Evolutionary conservation across 176 grass and related monocot genomes (phyloP).

Genomic region (Eragrostis curvula): DNA sequence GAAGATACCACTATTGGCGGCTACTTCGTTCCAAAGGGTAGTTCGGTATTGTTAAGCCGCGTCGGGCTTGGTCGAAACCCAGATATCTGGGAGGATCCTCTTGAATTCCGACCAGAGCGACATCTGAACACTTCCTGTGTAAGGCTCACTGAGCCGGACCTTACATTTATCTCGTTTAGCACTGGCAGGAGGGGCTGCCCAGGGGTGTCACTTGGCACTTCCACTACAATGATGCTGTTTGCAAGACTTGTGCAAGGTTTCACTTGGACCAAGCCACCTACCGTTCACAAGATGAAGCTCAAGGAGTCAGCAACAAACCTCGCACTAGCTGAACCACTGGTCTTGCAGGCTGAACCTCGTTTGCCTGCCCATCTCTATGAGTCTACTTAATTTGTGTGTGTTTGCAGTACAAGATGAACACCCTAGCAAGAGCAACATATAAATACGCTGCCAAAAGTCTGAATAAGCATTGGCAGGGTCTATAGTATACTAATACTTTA

Average conservation of each 20-base stretch:
- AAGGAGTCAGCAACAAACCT: conserved; percentile 26
- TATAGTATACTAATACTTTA: no score
- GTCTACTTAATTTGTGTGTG: no score
- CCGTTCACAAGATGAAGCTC: background rate
- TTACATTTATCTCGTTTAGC: conserved; percentile 45
- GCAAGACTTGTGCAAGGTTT: conserved; percentile 55
- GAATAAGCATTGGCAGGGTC: no score
- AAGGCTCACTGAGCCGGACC: conserved; percentile 26
- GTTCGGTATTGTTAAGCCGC: conserved; percentile 18
- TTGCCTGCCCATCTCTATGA: background rate
- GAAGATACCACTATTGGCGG: background rate
- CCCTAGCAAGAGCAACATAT: no score
- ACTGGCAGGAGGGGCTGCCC: conserved; percentile 40
- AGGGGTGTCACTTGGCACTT: conserved; percentile 10
- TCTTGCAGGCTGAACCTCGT: conserved; percentile 14
- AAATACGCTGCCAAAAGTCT: no score
- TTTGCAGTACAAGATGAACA: no score
- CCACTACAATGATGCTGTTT: conserved; percentile 37
- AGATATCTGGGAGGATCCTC: conserved; percentile 19
- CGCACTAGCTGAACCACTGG: background rate
- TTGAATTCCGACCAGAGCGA: conserved; percentile 28
- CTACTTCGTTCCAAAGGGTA: conserved; percentile 50
- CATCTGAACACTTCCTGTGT: conserved; percentile 7
- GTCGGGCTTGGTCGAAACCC: conserved; percentile 29
- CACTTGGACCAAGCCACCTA: conserved; percentile 13